Conservation (phyloP, 345 rosid species). For the Salix arbutifolia region DNA sequence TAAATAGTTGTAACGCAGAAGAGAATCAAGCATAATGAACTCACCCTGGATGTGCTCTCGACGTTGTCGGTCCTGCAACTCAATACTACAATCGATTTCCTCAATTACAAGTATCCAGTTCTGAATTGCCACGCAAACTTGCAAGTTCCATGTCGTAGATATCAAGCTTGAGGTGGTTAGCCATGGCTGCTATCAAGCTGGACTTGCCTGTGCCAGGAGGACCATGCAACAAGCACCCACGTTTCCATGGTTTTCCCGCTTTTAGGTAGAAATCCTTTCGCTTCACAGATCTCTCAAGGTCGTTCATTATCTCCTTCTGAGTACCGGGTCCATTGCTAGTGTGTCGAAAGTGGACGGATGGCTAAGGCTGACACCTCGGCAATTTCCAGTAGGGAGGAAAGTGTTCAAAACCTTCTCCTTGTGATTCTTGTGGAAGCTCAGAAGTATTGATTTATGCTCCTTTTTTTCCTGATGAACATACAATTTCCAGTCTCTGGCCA, state of each 20-base stretch:
- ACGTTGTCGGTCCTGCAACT: constrained; percentile 13
- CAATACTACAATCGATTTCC: constrained; percentile 24
- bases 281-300: constrained; percentile 27
- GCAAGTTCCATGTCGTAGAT: constrained; percentile 20
- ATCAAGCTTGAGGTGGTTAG: constrained; percentile 21
- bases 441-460: constrained; percentile 3
- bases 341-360: constrained; percentile 34
- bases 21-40: not conserved
- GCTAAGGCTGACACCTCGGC: constrained; percentile 11
- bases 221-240: constrained; percentile 25
- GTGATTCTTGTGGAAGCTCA: constrained; percentile 17
- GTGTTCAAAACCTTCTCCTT: constrained; percentile 15
- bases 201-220: constrained; percentile 31
- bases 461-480: not conserved
- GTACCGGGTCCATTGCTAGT: constrained; percentile 16
- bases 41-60: not conserved
- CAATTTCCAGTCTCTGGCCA: too few species aligned
- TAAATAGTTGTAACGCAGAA: not conserved
- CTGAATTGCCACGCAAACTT: not conserved
- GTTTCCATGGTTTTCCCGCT: constrained; percentile 28
- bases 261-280: constrained; percentile 15
- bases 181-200: constrained; percentile 28
- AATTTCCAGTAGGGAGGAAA: constrained; percentile 12
- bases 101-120: constrained; percentile 19
- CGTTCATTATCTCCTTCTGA: constrained; percentile 24